Conservation (phyloP, 192 early-diverging fungal species). For the Dissophora ornata region DNA sequence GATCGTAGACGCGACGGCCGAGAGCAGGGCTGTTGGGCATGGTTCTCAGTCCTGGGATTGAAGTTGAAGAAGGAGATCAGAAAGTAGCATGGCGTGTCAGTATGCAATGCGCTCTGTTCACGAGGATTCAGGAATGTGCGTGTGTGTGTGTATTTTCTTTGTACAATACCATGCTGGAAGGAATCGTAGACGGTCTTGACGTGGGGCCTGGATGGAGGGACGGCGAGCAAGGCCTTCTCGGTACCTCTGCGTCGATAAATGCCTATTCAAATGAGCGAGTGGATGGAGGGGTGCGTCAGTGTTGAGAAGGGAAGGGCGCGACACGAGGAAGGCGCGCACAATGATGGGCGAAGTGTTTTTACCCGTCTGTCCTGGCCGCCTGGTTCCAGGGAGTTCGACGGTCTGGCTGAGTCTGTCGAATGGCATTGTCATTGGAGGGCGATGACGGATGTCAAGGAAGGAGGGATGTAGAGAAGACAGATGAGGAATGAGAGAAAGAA, state of each 20-base stretch:
- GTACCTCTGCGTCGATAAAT: constrained; percentile 44
- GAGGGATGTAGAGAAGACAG: too few relatives aligned
- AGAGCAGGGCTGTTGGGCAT: constrained; percentile 66
- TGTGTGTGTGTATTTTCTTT: not conserved
- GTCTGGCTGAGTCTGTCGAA: constrained; percentile 55
- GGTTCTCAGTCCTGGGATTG: constrained; percentile 55
- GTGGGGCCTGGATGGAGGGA: constrained; percentile 23
- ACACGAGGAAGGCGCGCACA: not conserved
- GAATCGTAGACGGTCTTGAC: constrained; percentile 46
- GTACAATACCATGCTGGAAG: constrained; percentile 42
- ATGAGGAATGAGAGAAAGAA: too few relatives aligned
- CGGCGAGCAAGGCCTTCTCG: constrained; percentile 15
- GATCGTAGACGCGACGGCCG: constrained; percentile 68
- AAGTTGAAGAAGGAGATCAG: too few relatives aligned
- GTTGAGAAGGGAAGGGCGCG: not conserved
- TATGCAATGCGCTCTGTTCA: not conserved
- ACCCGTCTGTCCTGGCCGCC: constrained; percentile 67
- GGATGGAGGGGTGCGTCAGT: not conserved
- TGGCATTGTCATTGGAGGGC: constrained; percentile 6
- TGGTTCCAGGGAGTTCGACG: constrained; percentile 60
- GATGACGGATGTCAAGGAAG: not conserved
- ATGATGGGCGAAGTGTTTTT: too few relatives aligned
- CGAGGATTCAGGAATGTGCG: not conserved
- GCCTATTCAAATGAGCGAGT: constrained; percentile 2
- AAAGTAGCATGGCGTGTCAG: too few relatives aligned